Base-by-base conservation (phyloP, 23 red algal species). In the Agarophyton chilense region DNA sequence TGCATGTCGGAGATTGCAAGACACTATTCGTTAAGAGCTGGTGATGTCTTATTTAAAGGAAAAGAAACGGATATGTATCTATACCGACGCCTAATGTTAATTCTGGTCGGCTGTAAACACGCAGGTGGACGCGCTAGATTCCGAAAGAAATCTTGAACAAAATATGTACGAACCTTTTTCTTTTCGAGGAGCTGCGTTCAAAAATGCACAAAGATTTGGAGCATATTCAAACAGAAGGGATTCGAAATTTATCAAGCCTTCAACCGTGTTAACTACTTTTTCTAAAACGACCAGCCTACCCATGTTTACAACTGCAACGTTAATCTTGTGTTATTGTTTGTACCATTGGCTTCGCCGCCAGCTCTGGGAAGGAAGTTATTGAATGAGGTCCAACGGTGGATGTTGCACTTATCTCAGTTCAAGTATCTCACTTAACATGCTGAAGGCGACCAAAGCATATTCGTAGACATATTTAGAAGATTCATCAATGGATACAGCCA, bases 391-490 rank as follows among this genome's bases (percentile, higher is more conserved):
- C 54, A 64, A 51, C 35, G 87, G 46, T 90, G 34, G 87, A 74
- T 55, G 34, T 28, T 81, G 45, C 73, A 51, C 34, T 18, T 90
- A 52, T 72, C 74, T 47, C 22, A 53, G 56, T 90, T 90, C 47
- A 45, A 54, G 10, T 81, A 71, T 41, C 16, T 50, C 17, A 77
- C 77, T 28, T 38, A 78, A 18, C 32, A 88, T 47, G 72, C 77
- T 46, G 28, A 26, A 2, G 84, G 49, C 4, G 11, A 63, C 31
- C 10, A 31, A 9, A 88, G 77, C 33, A 47, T 76, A 1, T 71
- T 77, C 19, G 82, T 65, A 24, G 82, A 87, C 40, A 87, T 87
- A 51, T 24, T 87, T 19, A 87, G 36, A 22, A 75, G 82, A 19
- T 87, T 63, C 64, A 58, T 22, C 42, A 53, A 68, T 24, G 62